A percentile compares a stretch with the other conserved stretches of the same genome.
phyloP scores from a whole-genome alignment of 495 filamentous ascomycete genomes.

The Tetracladium marchalianum region DNA sequence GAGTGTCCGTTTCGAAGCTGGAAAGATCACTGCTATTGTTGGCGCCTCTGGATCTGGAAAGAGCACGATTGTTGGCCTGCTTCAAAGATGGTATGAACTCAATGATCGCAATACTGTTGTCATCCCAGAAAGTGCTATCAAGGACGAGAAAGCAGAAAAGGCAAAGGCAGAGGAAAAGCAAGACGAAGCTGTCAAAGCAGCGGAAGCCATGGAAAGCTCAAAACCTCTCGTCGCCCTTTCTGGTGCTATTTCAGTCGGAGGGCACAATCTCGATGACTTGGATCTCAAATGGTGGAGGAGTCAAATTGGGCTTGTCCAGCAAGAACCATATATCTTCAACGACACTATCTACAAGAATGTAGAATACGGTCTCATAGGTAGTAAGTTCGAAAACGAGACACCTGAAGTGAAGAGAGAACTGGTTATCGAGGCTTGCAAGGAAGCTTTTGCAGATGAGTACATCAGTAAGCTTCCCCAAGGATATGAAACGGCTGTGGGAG shows the following conservation, averaged over 20 bases:
- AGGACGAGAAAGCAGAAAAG: conserved; percentile 11
- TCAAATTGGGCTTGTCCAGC: conserved; percentile 57
- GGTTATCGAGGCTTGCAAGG: conserved; percentile 49
- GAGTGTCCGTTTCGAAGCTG: conserved; percentile 51
- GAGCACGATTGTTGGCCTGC: conserved; percentile 80
- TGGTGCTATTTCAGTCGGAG: conserved; percentile 40
- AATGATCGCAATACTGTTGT: conserved; percentile 10
- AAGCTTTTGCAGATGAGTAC: conserved; percentile 53
- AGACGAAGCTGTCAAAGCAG: conserved; percentile 6
- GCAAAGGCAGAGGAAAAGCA: conserved; percentile 4
- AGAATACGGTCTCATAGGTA: conserved; percentile 52
- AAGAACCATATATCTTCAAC: conserved; percentile 65
- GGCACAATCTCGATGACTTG: conserved; percentile 38
- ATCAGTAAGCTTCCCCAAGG: conserved; percentile 47
- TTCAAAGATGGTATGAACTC: conserved; percentile 89
- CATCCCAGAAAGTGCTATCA: conserved; percentile 19
- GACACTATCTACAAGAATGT: conserved; percentile 59
- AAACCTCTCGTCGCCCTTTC: conserved; percentile 6
- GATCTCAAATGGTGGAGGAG: conserved; percentile 54
- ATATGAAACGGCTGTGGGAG: conserved; percentile 55
- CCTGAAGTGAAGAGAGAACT: conserved; percentile 40
- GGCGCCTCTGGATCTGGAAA: conserved; percentile 82
- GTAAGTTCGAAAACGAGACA: conserved; percentile 43
- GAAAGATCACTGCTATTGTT: conserved; percentile 82
- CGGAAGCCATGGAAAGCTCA: not conserved